Conservation (phyloP, 352 stramenopile genomes). For the Pythium scleroteichum region DNA sequence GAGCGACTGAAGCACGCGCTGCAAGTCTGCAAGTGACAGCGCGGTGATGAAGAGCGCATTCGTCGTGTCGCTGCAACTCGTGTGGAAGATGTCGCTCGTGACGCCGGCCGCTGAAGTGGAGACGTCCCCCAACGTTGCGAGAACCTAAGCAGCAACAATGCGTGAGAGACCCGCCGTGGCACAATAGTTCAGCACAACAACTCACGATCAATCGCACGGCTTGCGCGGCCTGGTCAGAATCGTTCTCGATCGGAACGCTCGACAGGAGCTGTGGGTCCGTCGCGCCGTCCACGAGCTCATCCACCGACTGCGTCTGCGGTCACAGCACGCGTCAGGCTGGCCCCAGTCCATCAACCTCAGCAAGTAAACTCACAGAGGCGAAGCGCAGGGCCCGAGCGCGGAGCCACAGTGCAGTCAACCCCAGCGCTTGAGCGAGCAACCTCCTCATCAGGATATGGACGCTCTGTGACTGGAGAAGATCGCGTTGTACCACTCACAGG, state of each 20-base stretch:
- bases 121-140: neutral
- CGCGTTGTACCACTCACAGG: slow-evolving; percentile 1
- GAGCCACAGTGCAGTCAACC: neutral
- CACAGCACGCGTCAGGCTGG: neutral
- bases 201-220: neutral
- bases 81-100: neutral
- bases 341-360: neutral
- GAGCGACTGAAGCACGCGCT: slow-evolving; percentile 8
- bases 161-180: neutral
- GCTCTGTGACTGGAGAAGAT: slow-evolving; percentile 13
- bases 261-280: neutral
- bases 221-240: neutral
- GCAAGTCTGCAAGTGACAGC: neutral
- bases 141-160: neutral
- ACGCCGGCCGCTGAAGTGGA: neutral
- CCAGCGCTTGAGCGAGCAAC: neutral
- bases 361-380: neutral
- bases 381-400: neutral
- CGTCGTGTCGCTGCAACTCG: neutral
- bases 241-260: neutral
- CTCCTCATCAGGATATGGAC: neutral
- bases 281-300: neutral
- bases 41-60: slow-evolving; percentile 1
- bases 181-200: neutral
- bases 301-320: neutral